Conservation (phyloP, 2,329 filamentous ascomycete genomes). For the Penicillium sp. region DNA sequence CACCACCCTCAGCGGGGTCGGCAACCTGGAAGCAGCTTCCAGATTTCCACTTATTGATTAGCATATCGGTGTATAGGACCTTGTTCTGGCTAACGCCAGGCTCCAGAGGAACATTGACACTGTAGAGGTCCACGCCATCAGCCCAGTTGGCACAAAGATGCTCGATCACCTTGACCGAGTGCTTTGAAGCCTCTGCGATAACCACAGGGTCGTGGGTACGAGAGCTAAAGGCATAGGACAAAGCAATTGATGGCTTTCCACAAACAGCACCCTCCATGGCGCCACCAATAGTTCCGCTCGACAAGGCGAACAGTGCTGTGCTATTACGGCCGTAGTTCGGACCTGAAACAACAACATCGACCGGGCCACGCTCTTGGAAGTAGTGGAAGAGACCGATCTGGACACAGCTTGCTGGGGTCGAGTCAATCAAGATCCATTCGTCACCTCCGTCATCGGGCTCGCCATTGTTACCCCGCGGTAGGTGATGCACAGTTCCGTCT, state of each 20-base stretch:
- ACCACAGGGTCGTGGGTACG: conserved; percentile 79
- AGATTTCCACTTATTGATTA: conserved; percentile 88
- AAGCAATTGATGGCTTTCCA: conserved; percentile 69
- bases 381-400: conserved; percentile 82
- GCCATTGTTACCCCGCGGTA: conserved; percentile 56
- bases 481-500: conserved; percentile 66
- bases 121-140: conserved; percentile 77
- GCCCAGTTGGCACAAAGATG: conserved; percentile 75
- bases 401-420: conserved; percentile 76
- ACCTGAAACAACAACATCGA: conserved; percentile 76
- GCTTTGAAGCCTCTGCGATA: conserved; percentile 72
- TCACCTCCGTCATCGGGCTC: conserved; percentile 55
- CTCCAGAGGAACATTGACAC: conserved; percentile 83
- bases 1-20: conserved; percentile 61
- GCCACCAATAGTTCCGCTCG: conserved; percentile 74
- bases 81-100: conserved; percentile 70
- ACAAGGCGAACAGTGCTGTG: conserved; percentile 75
- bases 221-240: conserved; percentile 88
- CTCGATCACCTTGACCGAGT: conserved; percentile 76
- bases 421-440: conserved; percentile 80
- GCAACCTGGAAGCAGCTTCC: conserved; percentile 85
- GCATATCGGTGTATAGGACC: conserved; percentile 78
- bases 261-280: conserved; percentile 77
- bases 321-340: conserved; percentile 84
- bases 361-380: conserved; percentile 68